phyloP scores from a whole-genome alignment of 2,329 filamentous ascomycete genomes.

The Talaromyces sp. region DNA sequence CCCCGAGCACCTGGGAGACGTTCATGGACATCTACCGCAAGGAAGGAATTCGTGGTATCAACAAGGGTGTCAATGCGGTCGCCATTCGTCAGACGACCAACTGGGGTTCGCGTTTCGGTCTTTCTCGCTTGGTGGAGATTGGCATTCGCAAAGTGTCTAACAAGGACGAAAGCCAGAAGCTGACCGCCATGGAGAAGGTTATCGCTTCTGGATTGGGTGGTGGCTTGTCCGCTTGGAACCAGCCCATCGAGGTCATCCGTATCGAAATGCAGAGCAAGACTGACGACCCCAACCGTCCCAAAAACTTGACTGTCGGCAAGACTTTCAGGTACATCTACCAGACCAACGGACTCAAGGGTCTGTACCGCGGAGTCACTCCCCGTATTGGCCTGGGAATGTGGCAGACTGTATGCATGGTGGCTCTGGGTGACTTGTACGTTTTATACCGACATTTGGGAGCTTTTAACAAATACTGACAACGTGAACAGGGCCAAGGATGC shows the following conservation, averaged over 20 bases:
- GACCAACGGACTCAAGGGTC: conserved; percentile 79
- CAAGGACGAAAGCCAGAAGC: conserved; percentile 75
- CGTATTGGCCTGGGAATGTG: conserved; percentile 93
- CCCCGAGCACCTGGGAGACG: conserved; percentile 84
- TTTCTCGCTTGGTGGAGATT: conserved; percentile 84
- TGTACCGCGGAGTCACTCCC: conserved; percentile 93
- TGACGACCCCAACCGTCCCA: conserved; percentile 92
- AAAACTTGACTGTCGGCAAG: conserved; percentile 97
- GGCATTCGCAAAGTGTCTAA: conserved; percentile 72
- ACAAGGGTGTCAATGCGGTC: conserved; percentile 97
- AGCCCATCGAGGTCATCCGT: conserved; percentile 98
- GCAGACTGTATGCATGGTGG: conserved; percentile 99
- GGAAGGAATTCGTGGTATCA: conserved; percentile 93
- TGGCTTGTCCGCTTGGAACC: conserved; percentile 96
- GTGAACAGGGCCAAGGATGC: conserved; percentile 56
- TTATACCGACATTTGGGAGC: conserved; percentile 6
- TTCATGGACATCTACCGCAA: conserved; percentile 96
- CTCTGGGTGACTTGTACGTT: conserved; percentile 91
- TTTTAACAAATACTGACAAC: conserved; percentile 21
- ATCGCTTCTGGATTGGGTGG: conserved; percentile 80
- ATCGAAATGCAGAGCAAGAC: conserved; percentile 99
- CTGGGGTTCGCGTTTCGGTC: conserved; percentile 94
- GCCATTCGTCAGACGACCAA: conserved; percentile 99
- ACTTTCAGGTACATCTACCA: conserved; percentile 79
- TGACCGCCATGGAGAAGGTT: conserved; percentile 80